Base-by-base conservation (phyloP, 768 basidiomycete genomes). In the Suillus variegatus region DNA sequence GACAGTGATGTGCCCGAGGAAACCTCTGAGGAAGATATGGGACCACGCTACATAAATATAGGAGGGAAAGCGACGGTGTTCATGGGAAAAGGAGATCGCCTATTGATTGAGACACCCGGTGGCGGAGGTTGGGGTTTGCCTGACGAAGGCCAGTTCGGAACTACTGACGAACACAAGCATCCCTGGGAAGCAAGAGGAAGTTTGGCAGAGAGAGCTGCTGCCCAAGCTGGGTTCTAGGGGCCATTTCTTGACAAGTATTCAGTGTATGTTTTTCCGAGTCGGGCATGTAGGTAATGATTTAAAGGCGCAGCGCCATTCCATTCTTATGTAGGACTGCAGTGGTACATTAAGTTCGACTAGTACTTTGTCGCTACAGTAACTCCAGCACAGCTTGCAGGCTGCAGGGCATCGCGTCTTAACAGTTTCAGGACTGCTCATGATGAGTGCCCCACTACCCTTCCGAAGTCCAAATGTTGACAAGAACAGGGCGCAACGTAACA, bases 81-180 rank as follows among this genome's bases (percentile, higher is more conserved):
- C 80, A 95, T 96, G 90, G 92, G 93, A 44, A 92, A 93, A 71
- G 92, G 94, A 7, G 95, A 97, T 73, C 81, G 83, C 60, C 74
- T 97, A 65, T 69, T 90, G 65, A 87, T 97, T 58, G 88, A 95
- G 78, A 96, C 95, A 0, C 95, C 95, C 0, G 95, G 95, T 1
- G 95, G 90, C 10, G 95, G 95, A 8, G 95, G 88, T 3, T 97
- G 92, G 92, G 95, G 95, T 1, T 41, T 58, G 8, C 64, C 69
- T 8, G 71, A 75, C 0, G 69, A 65, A 32, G 57, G 35, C 25
- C 69, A 65, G 20, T 64, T 22, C 22, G 67, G 64, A 9, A 65
- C 66, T 52, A 68, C 65, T 28, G 81, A 86, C 73, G 72, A 76
- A 52, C 32, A 64, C 36, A 64, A 49, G 32, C 62, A 63, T 3